These are phyloP conservation scores for Stachybotrys elegans DNA, from an alignment of 2,329 filamentous ascomycete species.

Conservation along the genomic window DNA sequence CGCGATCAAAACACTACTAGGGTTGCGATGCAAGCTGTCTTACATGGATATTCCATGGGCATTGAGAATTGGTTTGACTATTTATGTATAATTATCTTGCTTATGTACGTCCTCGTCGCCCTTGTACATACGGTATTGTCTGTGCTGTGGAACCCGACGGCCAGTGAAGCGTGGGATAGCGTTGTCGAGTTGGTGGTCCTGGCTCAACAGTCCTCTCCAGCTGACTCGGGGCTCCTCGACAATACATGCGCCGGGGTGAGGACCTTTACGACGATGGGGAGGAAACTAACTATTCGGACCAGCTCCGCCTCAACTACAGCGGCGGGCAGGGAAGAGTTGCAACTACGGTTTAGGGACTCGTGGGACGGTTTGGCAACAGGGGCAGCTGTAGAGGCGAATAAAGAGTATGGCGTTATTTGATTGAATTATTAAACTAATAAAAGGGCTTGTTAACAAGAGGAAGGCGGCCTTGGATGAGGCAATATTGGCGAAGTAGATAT, in stretches of 20 bases:
- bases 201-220: not conserved
- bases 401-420: no score
- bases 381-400: no score
- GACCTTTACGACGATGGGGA: not conserved
- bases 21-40: not conserved
- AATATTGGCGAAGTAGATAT: no score
- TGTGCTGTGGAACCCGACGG: not conserved
- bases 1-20: not conserved
- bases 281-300: no score
- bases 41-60: not conserved
- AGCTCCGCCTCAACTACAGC: no score
- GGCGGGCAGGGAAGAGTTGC: no score
- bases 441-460: no score
- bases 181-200: not conserved
- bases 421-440: no score
- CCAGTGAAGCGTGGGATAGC: not conserved
- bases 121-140: not conserved
- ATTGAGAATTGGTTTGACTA: not conserved
- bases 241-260: not conserved
- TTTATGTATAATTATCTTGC: not conserved
- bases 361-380: no score
- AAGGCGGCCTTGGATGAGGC: no score
- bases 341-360: no score
- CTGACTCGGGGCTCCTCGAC: not conserved
- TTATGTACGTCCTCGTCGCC: not conserved